phyloP scores from a whole-genome alignment of 179 eudicot species.

The Nepenthes alata region DNA sequence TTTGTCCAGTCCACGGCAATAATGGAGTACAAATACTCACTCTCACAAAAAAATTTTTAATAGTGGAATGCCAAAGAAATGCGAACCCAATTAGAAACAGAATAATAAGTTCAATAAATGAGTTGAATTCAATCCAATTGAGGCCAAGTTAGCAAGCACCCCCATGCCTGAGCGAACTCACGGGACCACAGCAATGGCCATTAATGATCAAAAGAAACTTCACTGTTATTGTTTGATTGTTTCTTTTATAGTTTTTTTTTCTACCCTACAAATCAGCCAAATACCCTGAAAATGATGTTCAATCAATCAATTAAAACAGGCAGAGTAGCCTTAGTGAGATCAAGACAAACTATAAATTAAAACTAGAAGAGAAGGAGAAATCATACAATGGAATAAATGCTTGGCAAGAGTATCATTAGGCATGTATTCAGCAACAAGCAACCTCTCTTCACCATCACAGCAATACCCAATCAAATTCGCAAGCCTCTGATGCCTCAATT shows the following conservation, averaged over 20 bases:
- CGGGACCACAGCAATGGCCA: constrained; percentile 33
- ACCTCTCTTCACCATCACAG: constrained; percentile 54
- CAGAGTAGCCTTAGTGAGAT: background rate
- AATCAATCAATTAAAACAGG: constrained; percentile 1
- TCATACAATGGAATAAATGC: constrained; percentile 54
- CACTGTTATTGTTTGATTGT: background rate
- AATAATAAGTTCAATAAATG: constrained; percentile 7
- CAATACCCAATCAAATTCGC: constrained; percentile 54
- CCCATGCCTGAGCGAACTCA: constrained; percentile 12
- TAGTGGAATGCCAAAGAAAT: constrained; percentile 8
- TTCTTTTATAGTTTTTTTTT: background rate
- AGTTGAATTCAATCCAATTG: constrained; percentile 18
- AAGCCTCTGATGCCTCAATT: constrained; percentile 30
- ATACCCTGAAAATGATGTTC: background rate
- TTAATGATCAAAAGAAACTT: constrained; percentile 12
- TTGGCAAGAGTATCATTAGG: constrained; percentile 54
- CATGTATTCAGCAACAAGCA: constrained; percentile 59
- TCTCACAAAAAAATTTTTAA: constrained; percentile 3
- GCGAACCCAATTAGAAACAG: constrained; percentile 13
- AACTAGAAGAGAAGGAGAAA: background rate
- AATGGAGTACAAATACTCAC: constrained; percentile 7
- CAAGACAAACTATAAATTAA: background rate
- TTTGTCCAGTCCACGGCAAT: constrained; percentile 2
- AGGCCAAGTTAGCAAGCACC: constrained; percentile 16
- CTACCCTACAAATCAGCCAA: background rate